Conservation (phyloP, 2,329 filamentous ascomycete species). For the Endocalyx cinctus region DNA sequence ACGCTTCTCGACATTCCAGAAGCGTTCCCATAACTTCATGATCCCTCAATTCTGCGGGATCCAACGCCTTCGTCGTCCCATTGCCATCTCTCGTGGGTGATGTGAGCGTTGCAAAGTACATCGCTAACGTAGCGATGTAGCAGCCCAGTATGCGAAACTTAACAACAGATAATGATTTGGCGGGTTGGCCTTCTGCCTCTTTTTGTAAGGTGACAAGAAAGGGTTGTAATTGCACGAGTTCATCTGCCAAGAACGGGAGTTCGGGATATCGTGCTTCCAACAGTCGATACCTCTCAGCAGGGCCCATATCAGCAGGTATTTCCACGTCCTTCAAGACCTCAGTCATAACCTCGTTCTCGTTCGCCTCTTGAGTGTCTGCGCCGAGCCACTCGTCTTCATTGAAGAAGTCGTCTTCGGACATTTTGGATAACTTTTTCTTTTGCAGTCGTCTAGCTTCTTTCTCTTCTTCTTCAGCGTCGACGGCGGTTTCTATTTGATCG, state of each 20-base stretch:
- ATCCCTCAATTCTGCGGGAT: conserved; percentile 76
- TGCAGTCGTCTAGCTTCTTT: conserved; percentile 82
- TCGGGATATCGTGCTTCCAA: conserved; percentile 84
- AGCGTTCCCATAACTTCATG: conserved; percentile 88
- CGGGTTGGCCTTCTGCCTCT: conserved; percentile 48
- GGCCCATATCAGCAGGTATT: conserved; percentile 72
- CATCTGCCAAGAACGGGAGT: conserved; percentile 78
- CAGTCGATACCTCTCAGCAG: conserved; percentile 70
- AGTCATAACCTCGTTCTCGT: conserved; percentile 62
- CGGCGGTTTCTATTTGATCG: conserved; percentile 51
- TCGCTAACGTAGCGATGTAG: conserved; percentile 79
- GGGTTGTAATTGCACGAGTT: conserved; percentile 70
- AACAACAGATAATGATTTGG: conserved; percentile 55
- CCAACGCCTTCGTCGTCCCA: conserved; percentile 54
- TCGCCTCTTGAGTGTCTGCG: conserved; percentile 43
- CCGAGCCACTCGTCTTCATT: conserved; percentile 83
- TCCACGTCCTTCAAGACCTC: conserved; percentile 83
- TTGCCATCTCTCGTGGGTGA: conserved; percentile 63
- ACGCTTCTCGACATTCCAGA: conserved; percentile 73
- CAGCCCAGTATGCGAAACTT: conserved; percentile 79
- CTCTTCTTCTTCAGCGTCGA: conserved; percentile 80
- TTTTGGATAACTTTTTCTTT: conserved; percentile 82
- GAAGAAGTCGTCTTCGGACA: conserved; percentile 91
- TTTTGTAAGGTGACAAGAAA: conserved; percentile 55
- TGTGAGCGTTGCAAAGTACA: conserved; percentile 93